These are phyloP conservation scores for Phytophthora vignae DNA, from an alignment of 352 stramenopile genomes.

Conservation along the genomic window DNA sequence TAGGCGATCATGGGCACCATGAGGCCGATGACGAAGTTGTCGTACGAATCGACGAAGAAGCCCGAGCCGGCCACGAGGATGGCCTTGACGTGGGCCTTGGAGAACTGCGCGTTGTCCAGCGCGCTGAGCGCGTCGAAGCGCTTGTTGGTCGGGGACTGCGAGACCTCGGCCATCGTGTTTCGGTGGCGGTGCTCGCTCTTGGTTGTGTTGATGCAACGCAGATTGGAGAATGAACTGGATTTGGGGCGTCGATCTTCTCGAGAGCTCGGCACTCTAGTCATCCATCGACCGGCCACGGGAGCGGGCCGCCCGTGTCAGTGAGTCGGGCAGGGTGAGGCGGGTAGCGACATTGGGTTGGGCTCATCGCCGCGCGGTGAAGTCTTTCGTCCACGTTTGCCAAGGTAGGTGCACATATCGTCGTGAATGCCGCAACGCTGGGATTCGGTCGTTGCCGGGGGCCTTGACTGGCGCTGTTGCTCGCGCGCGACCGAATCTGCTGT, in stretches of 20 bases:
- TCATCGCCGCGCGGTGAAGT: slow-evolving; percentile 16
- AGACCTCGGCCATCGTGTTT: slow-evolving; percentile 27
- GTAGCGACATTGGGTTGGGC: slow-evolving; percentile 18
- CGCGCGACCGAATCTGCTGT: slow-evolving; percentile 14
- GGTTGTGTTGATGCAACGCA: neutral
- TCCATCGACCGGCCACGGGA: neutral
- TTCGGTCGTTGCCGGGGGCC: neutral
- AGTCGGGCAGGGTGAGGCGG: slow-evolving; percentile 21
- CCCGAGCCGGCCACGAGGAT: slow-evolving; percentile 57
- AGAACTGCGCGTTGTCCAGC: slow-evolving; percentile 62
- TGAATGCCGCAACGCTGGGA: slow-evolving; percentile 7
- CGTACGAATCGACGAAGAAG: slow-evolving; percentile 68
- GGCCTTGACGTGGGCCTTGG: slow-evolving; percentile 52
- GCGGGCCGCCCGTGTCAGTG: slow-evolving; percentile 18
- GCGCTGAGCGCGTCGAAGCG: slow-evolving; percentile 42
- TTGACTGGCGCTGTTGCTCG: neutral
- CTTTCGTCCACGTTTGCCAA: neutral
- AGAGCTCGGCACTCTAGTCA: too few relatives aligned
- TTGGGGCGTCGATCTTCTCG: too few relatives aligned
- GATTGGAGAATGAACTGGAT: slow-evolving; percentile 25
- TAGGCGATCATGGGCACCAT: slow-evolving; percentile 62
- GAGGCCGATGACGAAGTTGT: slow-evolving; percentile 64
- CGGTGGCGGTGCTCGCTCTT: too few relatives aligned
- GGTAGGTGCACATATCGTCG: slow-evolving; percentile 12
- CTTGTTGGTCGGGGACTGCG: slow-evolving; percentile 24